phyloP scores from a whole-genome alignment of 805 yeast species.

The Myxozyma lipomycoides region DNA sequence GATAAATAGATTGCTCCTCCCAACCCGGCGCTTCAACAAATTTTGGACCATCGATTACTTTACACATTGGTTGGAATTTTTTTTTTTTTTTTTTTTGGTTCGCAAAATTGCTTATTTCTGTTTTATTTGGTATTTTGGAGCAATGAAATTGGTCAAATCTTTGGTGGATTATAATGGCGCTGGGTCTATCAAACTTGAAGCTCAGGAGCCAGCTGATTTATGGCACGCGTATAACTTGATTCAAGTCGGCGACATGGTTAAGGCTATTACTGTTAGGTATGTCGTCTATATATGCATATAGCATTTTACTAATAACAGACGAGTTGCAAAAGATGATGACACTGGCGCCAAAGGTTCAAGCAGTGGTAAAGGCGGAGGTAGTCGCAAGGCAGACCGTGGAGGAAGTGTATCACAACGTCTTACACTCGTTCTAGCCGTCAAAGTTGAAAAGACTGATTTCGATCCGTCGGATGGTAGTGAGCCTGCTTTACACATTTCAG shows the following conservation, averaged over 20 bases:
- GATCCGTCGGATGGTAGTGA: conserved; percentile 60
- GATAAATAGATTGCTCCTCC: too few species aligned
- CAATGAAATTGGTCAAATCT: conserved; percentile 57
- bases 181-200: conserved; percentile 62
- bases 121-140: too few species aligned
- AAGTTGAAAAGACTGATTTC: conserved; percentile 69
- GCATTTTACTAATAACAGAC: conserved; percentile 6
- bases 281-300: conserved; percentile 25
- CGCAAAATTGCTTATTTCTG: too few species aligned
- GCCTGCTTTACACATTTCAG: conserved; percentile 65
- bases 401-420: conserved; percentile 47
- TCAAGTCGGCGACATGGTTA: conserved; percentile 69
- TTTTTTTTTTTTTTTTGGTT: too few species aligned
- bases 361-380: conserved; percentile 22
- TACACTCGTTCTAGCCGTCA: conserved; percentile 55
- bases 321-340: conserved; percentile 15
- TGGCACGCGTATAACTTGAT: conserved; percentile 84
- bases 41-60: too few species aligned
- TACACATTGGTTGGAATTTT: too few species aligned
- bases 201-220: conserved; percentile 88
- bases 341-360: conserved; percentile 5
- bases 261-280: conserved; percentile 61
- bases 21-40: too few species aligned
- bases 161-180: conserved; percentile 54
- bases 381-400: conserved; percentile 1